Percentiles rank a stretch among this genome's conserved stretches.
Conservation (phyloP, 495 filamentous ascomycete species). For the Neurospora sp. region DNA sequence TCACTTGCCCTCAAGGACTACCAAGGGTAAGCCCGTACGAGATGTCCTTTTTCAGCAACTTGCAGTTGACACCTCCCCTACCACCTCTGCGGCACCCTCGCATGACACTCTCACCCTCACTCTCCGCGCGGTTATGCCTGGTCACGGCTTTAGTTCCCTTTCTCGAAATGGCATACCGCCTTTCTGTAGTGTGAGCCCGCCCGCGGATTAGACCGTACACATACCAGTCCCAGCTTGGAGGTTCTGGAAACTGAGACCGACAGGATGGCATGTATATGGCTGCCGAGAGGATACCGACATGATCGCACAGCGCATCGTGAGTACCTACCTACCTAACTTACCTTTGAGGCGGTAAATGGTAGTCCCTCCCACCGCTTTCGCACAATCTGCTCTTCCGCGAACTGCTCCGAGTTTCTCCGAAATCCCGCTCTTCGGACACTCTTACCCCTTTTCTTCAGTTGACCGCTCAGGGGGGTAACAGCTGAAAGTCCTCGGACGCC, state of each 20-base stretch:
- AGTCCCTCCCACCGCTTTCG: not conserved
- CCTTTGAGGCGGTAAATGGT: not conserved
- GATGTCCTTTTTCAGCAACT: not conserved
- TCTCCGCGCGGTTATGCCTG: not conserved
- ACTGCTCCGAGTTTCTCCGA: not conserved
- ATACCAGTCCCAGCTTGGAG: not conserved
- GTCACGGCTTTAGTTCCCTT: not conserved
- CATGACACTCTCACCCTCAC: not conserved
- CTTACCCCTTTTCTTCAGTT: not conserved
- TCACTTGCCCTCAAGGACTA: not conserved
- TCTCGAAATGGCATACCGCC: not conserved
- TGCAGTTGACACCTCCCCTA: not conserved
- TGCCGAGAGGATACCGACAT: not conserved
- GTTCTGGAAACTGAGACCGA: not conserved
- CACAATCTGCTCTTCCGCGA: not conserved
- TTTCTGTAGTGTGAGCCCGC: not conserved
- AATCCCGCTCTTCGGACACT: not conserved
- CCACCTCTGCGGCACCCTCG: not conserved
- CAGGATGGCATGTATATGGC: not conserved
- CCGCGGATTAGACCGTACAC: not conserved
- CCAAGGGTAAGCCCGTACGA: not conserved
- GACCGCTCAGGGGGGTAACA: not conserved
- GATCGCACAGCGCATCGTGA: not conserved
- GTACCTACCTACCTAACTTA: not conserved
- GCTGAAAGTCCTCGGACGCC: not conserved